Conservation (phyloP, 441 rosid genomes). For the Breynia disticha region DNA sequence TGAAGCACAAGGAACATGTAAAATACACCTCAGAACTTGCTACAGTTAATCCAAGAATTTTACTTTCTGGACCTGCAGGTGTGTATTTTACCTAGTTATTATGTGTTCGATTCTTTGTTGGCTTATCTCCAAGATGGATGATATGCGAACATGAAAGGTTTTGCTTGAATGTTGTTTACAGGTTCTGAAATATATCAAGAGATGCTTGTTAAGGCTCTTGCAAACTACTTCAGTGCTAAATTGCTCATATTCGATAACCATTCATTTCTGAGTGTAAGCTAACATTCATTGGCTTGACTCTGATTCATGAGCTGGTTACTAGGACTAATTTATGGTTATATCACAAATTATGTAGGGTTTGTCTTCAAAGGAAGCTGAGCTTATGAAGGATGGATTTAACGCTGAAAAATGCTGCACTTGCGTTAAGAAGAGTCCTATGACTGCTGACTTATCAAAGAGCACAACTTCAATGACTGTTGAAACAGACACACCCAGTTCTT, state of each 20-base stretch:
- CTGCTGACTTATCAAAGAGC: conserved; percentile 34
- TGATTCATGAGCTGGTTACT: conserved; percentile 8
- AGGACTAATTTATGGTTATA: conserved; percentile 15
- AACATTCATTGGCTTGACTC: conserved; percentile 15
- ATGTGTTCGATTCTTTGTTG: no score
- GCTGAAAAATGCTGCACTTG: conserved; percentile 46
- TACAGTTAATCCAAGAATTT: conserved; percentile 68
- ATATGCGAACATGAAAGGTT: neutral
- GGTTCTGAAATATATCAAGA: conserved; percentile 96
- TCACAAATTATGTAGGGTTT: conserved; percentile 46
- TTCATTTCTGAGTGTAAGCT: conserved; percentile 72
- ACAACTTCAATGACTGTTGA: conserved; percentile 36
- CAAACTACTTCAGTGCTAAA: conserved; percentile 63
- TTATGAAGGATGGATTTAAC: conserved; percentile 54
- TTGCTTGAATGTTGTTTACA: conserved; percentile 22
- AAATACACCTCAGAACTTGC: conserved; percentile 69
- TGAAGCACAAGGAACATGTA: conserved; percentile 61
- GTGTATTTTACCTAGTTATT: conserved; percentile 5
- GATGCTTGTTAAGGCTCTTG: conserved; percentile 86
- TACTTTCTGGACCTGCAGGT: conserved; percentile 96
- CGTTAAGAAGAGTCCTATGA: conserved; percentile 32
- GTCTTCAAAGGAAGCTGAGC: conserved; percentile 72
- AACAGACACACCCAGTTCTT: conserved; percentile 44
- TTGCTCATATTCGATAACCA: conserved; percentile 73
- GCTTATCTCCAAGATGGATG: neutral